A percentile compares a stretch with the other conserved stretches of the same genome.
Conservation (phyloP, 257 asterid genomes). For the Nicotiana sylvestris region DNA sequence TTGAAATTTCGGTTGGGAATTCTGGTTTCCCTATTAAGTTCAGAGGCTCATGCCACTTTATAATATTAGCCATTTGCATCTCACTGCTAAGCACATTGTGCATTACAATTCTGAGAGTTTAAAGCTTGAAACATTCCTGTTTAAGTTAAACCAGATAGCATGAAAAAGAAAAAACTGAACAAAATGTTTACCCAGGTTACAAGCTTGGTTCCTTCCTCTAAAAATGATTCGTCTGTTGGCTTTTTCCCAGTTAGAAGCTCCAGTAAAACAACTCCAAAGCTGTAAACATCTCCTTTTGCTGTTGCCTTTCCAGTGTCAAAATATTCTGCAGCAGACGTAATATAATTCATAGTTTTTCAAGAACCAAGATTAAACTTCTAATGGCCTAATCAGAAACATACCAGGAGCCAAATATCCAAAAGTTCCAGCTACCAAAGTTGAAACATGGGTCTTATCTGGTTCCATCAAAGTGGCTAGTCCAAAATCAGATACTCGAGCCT, state of each 20-base stretch:
- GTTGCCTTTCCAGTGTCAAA: constrained; percentile 91
- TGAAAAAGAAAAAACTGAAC: neutral
- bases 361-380: neutral
- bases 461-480: constrained; percentile 90
- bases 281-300: constrained; percentile 81
- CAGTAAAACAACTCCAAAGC: constrained; percentile 85
- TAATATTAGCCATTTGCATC: neutral
- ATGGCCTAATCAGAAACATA: constrained; percentile 19
- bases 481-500: constrained; percentile 76
- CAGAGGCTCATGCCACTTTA: neutral
- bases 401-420: constrained; percentile 93
- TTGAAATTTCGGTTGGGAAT: too few relatives aligned
- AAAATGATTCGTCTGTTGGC: constrained; percentile 70
- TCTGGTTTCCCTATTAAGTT: neutral
- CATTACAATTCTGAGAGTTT: neutral
- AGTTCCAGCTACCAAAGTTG: constrained; percentile 86
- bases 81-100: neutral
- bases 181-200: constrained; percentile 73
- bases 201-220: constrained; percentile 91
- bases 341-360: constrained; percentile 4
- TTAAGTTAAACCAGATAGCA: neutral
- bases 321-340: constrained; percentile 54
- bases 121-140: neutral
- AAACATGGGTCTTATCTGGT: constrained; percentile 78
- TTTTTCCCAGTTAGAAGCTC: constrained; percentile 83